Evolutionary conservation across 805 yeast genomes (phyloP), one percentile per base, ranked within the genome.

Genomic region (Metschnikowia corniflorae): DNA sequence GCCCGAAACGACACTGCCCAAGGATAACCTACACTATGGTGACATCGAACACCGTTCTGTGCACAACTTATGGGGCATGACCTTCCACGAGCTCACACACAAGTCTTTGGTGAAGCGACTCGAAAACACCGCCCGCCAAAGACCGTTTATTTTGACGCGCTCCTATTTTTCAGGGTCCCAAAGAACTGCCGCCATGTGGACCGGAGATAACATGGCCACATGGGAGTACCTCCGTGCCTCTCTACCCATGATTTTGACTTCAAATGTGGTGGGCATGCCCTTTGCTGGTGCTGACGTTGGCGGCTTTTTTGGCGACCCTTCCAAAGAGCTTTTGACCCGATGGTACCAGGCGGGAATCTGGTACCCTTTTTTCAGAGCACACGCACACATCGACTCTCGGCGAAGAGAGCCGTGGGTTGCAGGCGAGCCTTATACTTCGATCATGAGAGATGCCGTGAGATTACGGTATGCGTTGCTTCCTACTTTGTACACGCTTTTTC

Each of bases 261-360:
- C 81, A 46, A 87, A 88, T 31, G 65, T 86, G 19, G 86, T 78
- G 1, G 95, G 95, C 7, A 81, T 79, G 79, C 96, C 96, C 20
- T 91, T 89, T 63, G 74, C 84, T 6, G 99, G 99, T 7, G 91
- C 96, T 7, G 99, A 93, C 64, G 91, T 93, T 30, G 97, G 96
- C 22, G 98, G 99, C 0, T 93, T 93, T 55, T 89, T 88, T 54
- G 95, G 95, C 3, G 75, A 93, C 56, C 97, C 98, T 0, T 65
- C 79, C 0, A 70, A 75, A 23, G 97, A 93, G 53, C 63, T 93
- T 42, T 67, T 86, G 40, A 75, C 85, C 0, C 73, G 99, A 53
- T 93, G 98, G 98, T 91, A 89, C 57, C 98, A 93, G 59, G 73
- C 95, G 2, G 98, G 97, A 40, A 77, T 85, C 19, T 91, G 94